Evolutionary conservation across 2,329 filamentous ascomycete genomes (phyloP).

Genomic region (Monosporascus ibericus): DNA sequence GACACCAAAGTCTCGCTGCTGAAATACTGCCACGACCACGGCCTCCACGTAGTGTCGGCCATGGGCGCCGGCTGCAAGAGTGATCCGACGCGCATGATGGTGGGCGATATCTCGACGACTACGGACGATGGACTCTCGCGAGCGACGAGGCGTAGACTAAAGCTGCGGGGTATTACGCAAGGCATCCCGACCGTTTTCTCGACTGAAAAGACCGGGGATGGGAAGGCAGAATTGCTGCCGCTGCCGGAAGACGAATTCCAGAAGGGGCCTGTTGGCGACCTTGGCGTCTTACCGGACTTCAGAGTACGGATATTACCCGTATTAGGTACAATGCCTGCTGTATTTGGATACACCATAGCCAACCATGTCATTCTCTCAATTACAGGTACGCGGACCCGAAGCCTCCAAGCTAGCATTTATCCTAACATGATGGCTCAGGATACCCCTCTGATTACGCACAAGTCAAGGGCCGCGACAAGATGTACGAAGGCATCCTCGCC

Average conservation of each 20-base stretch:
- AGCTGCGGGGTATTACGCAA: slow-evolving; percentile 68
- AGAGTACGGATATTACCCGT: slow-evolving; percentile 92
- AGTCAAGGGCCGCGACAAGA: slow-evolving; percentile 78
- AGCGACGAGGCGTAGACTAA: slow-evolving; percentile 73
- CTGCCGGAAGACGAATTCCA: slow-evolving; percentile 81
- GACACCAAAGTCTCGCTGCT: slow-evolving; percentile 90
- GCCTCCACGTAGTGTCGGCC: slow-evolving; percentile 78
- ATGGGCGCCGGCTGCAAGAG: slow-evolving; percentile 98
- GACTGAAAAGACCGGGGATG: slow-evolving; percentile 80
- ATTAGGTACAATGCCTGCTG: slow-evolving; percentile 91
- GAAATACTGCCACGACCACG: slow-evolving; percentile 75
- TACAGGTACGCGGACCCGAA: slow-evolving; percentile 30
- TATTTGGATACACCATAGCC: slow-evolving; percentile 86
- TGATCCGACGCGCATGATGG: slow-evolving; percentile 72
- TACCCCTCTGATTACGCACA: slow-evolving; percentile 84
- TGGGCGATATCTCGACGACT: slow-evolving; percentile 85
- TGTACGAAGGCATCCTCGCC: slow-evolving; percentile 80
- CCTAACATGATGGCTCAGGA: slow-evolving; percentile 32
- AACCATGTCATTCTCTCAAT: slow-evolving; percentile 89
- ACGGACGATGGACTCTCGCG: slow-evolving; percentile 86
- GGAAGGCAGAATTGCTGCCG: slow-evolving; percentile 84
- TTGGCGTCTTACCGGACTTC: slow-evolving; percentile 88
- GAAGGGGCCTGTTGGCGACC: slow-evolving; percentile 79
- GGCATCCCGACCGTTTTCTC: slow-evolving; percentile 93
- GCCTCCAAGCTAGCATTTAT: neutral